Evolutionary conservation across 495 filamentous ascomycete species (phyloP).

Genomic region (Thozetella sp.): DNA sequence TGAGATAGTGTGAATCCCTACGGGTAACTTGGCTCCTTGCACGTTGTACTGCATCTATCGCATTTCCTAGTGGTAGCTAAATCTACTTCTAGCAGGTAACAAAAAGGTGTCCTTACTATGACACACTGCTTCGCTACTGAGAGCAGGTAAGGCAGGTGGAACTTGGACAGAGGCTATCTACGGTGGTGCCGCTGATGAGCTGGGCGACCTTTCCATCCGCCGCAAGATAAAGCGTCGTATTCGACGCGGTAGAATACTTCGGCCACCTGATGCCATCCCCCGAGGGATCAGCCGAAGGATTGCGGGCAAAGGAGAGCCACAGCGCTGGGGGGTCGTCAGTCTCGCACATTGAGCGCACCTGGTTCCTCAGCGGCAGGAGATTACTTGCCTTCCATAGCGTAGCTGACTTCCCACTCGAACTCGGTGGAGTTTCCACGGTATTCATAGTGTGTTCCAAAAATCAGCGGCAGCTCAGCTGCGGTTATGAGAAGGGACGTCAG

Average conservation of each 20-base stretch:
- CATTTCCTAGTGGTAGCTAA: too few relatives aligned
- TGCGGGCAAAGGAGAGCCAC: conserved; percentile 22
- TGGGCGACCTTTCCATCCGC: neutral
- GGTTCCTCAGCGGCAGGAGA: neutral
- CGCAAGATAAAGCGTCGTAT: neutral
- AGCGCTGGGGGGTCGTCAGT: conserved; percentile 5
- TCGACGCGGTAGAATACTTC: neutral
- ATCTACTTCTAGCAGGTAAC: too few relatives aligned
- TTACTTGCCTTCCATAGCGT: conserved; percentile 35
- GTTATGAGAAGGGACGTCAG: conserved; percentile 1
- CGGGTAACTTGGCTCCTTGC: too few relatives aligned
- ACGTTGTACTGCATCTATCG: too few relatives aligned
- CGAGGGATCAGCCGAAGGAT: conserved; percentile 2
- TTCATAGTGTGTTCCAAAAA: conserved; percentile 40
- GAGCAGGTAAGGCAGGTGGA: neutral
- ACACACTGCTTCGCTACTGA: too few relatives aligned
- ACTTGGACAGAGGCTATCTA: neutral
- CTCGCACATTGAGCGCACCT: neutral
- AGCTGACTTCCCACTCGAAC: conserved; percentile 32
- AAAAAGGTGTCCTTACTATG: too few relatives aligned
- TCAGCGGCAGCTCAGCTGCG: conserved; percentile 34
- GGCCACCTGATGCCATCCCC: conserved; percentile 8
- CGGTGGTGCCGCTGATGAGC: neutral
- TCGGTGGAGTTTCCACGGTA: conserved; percentile 28
- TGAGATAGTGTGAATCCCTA: too few relatives aligned